These are phyloP conservation scores for Schwanniomyces etchellsii DNA, from an alignment of 1,139 yeast species.

Conservation along the genomic window DNA sequence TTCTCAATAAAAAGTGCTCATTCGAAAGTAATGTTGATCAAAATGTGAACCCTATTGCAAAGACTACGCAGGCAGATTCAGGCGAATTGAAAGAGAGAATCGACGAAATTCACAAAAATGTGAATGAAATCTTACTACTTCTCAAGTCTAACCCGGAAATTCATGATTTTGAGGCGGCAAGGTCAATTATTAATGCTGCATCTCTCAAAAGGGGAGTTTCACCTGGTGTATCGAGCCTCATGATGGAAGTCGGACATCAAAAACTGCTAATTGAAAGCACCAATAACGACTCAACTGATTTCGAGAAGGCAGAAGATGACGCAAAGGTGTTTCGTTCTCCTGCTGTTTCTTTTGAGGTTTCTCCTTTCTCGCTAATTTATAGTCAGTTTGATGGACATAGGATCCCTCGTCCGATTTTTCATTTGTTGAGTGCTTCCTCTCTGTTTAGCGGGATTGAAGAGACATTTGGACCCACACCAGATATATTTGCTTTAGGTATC, in stretches of 20 bases:
- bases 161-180: slow-evolving; percentile 1
- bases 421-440: slow-evolving; percentile 27
- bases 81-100: slow-evolving; percentile 12
- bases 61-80: not conserved
- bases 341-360: slow-evolving; percentile 34
- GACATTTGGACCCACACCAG: slow-evolving; percentile 1
- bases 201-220: too few species aligned
- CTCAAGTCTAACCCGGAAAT: slow-evolving; percentile 10
- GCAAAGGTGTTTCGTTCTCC: slow-evolving; percentile 30
- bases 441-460: slow-evolving; percentile 1
- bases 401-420: slow-evolving; percentile 41
- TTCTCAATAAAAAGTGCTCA: slow-evolving; percentile 47
- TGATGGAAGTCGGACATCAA: too few species aligned
- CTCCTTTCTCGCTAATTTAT: slow-evolving; percentile 46
- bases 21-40: slow-evolving; percentile 25
- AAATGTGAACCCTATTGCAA: slow-evolving; percentile 5
- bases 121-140: slow-evolving; percentile 23
- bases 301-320: slow-evolving; percentile 5
- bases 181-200: not conserved
- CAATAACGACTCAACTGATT: not conserved
- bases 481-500: slow-evolving; percentile 27
- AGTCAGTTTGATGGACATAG: slow-evolving; percentile 24
- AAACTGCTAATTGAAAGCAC: not conserved
- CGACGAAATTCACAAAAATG: slow-evolving; percentile 26
- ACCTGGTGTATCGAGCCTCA: too few species aligned